A percentile compares a stretch with the other conserved stretches of the same genome.
Evolutionary conservation across 2,329 filamentous ascomycete species (phyloP).

Genomic region (Coniochaeta hoffmannii): DNA sequence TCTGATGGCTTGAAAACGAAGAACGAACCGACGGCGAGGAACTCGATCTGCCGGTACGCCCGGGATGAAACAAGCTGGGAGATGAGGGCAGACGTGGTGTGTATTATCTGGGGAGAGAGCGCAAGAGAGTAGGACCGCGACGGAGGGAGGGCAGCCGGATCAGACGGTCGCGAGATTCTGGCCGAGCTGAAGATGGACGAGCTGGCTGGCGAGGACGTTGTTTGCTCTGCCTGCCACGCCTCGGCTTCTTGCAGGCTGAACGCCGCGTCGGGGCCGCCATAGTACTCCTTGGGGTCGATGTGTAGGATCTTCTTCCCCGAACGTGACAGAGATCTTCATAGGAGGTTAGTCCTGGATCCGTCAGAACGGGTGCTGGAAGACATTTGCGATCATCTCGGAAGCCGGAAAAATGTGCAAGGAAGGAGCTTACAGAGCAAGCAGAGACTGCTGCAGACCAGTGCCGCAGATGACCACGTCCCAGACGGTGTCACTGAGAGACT

Average conservation of each 20-base stretch:
- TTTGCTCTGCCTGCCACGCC: conserved; percentile 53
- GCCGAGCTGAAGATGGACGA: conserved; percentile 26
- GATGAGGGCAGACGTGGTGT: conserved; percentile 72
- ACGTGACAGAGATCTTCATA: conserved; percentile 77
- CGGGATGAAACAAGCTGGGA: conserved; percentile 80
- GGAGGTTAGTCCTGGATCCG: conserved; percentile 53
- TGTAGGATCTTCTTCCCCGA: conserved; percentile 89
- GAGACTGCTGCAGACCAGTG: conserved; percentile 70
- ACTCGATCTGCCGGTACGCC: conserved; percentile 84
- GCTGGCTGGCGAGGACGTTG: conserved; percentile 19
- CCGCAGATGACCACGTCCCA: conserved; percentile 79
- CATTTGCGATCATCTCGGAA: too few species aligned
- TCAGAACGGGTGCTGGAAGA: conserved; percentile 55
- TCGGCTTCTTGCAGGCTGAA: conserved; percentile 78
- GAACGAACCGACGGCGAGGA: conserved; percentile 87
- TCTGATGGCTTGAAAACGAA: conserved; percentile 56
- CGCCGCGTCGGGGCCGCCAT: conserved; percentile 79
- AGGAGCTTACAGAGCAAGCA: conserved; percentile 65
- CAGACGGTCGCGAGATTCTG: conserved; percentile 27
- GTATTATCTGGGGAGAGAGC: conserved; percentile 79
- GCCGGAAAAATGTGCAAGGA: conserved; percentile 5
- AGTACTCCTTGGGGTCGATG: conserved; percentile 80
- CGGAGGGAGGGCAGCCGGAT: conserved; percentile 40
- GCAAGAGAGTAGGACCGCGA: conserved; percentile 76
- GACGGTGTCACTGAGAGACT: conserved; percentile 62